Evolutionary conservation across 2,329 filamentous ascomycete genomes (phyloP).

Genomic region (Fusarium coicis): DNA sequence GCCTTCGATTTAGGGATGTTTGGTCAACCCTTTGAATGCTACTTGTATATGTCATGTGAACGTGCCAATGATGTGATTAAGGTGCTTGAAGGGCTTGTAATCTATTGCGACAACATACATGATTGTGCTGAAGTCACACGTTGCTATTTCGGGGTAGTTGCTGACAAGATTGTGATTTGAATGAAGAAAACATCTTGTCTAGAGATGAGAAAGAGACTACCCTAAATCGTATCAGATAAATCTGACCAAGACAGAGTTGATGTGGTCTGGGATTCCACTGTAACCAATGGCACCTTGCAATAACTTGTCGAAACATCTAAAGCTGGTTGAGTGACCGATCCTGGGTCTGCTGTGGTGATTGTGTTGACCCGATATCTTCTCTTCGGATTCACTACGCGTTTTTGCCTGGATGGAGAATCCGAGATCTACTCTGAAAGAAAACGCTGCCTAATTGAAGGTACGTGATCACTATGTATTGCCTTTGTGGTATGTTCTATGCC

Average conservation of each 20-base stretch:
- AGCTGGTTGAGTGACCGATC: background rate
- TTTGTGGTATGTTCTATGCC: background rate
- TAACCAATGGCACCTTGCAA: rapidly evolving
- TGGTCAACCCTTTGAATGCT: background rate
- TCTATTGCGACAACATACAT: too few species aligned
- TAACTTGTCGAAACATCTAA: background rate
- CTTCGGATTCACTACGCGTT: background rate
- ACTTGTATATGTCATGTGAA: too few species aligned
- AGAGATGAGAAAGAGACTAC: background rate
- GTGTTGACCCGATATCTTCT: background rate
- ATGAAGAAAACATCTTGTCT: background rate
- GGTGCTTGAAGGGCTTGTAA: too few species aligned
- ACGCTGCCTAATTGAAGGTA: background rate
- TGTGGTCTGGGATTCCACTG: background rate
- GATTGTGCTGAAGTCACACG: rapidly evolving
- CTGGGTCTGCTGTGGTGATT: background rate
- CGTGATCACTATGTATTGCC: too few species aligned
- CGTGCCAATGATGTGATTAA: too few species aligned
- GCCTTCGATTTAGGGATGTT: background rate
- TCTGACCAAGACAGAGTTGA: background rate
- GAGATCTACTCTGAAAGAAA: background rate
- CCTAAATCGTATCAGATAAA: background rate
- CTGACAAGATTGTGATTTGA: background rate
- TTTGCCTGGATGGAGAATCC: background rate
- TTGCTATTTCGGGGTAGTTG: background rate